phyloP scores from a whole-genome alignment of 306 rosid genomes.

The Lagenaria siceraria region DNA sequence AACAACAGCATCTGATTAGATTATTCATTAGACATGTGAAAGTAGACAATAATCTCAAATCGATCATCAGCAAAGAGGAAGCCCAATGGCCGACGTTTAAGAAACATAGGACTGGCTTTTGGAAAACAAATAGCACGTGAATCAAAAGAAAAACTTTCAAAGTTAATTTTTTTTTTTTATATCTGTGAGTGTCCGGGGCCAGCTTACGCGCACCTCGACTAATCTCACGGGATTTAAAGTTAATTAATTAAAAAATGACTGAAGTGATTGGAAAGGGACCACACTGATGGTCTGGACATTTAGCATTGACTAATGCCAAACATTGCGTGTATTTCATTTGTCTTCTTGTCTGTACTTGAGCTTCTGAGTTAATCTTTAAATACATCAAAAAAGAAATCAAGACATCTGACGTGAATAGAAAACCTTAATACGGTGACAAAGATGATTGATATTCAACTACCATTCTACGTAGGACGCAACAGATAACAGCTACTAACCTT shows the following conservation, averaged over 20 bases:
- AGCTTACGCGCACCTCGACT: too few relatives aligned
- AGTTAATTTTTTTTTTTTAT: too few relatives aligned
- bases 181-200: too few relatives aligned
- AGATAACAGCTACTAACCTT: conserved; percentile 36
- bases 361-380: neutral
- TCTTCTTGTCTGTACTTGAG: neutral
- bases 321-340: neutral
- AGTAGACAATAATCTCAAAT: neutral
- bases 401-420: neutral
- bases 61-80: neutral
- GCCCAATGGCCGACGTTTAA: neutral
- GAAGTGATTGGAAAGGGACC: neutral
- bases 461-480: neutral
- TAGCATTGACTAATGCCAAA: neutral
- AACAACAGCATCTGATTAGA: neutral
- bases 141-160: neutral
- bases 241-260: neutral
- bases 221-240: too few relatives aligned
- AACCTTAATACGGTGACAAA: neutral
- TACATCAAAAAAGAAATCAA: neutral
- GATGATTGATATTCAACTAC: neutral
- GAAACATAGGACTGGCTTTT: neutral
- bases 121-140: neutral
- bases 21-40: neutral
- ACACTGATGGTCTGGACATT: neutral